Evolutionary conservation across 2,329 filamentous ascomycete species (phyloP).

Genomic region (Botrytis pseudocinerea): DNA sequence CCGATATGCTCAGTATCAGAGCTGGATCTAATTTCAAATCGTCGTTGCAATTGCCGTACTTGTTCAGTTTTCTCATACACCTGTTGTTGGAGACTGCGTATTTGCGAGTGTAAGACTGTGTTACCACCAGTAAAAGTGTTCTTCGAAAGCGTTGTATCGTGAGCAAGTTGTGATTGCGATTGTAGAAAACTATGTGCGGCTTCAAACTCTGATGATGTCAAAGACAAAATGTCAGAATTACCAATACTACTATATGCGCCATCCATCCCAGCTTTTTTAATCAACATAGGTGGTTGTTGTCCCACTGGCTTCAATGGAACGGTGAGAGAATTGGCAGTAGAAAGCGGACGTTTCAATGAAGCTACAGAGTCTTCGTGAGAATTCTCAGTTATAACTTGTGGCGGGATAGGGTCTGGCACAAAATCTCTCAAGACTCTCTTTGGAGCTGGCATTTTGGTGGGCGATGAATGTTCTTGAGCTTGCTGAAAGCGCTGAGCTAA

Average conservation of each 20-base stretch:
- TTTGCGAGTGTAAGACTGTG: conserved; percentile 49
- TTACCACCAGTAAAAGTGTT: conserved; percentile 32
- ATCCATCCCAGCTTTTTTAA: conserved; percentile 12
- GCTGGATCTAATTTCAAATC: conserved; percentile 48
- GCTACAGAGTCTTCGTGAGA: conserved; percentile 4
- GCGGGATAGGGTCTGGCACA: background rate
- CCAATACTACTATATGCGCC: conserved; percentile 19
- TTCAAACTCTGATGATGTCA: conserved; percentile 13
- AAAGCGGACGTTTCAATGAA: background rate
- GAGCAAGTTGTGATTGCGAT: conserved; percentile 9
- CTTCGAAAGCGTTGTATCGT: background rate
- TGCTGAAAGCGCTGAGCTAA: conserved; percentile 14
- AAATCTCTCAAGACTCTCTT: conserved; percentile 24
- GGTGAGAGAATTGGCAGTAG: background rate
- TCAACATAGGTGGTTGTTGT: background rate
- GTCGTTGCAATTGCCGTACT: conserved; percentile 46
- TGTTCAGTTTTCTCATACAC: conserved; percentile 51
- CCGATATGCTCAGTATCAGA: conserved; percentile 43
- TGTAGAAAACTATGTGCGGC: conserved; percentile 7
- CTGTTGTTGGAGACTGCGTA: conserved; percentile 51
- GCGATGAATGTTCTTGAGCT: conserved; percentile 30
- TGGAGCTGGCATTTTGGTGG: conserved; percentile 25
- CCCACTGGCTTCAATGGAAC: conserved; percentile 15
- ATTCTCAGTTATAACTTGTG: background rate
- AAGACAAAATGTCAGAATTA: conserved; percentile 4